phyloP scores from a whole-genome alignment of 371 early-diverging fungal genomes.

The Zychaea mexicana region DNA sequence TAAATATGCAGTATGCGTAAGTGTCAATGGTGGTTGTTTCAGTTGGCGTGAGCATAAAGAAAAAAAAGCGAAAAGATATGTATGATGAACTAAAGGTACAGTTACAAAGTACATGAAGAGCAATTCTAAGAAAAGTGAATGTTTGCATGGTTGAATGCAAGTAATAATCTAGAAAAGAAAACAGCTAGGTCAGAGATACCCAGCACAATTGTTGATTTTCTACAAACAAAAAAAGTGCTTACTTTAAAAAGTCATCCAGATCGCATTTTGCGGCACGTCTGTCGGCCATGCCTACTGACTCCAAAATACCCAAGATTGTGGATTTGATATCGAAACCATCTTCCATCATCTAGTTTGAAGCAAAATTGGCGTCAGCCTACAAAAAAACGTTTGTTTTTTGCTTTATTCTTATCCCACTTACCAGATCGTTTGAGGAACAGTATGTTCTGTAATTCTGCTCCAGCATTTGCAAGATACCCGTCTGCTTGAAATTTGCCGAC shows the following conservation, averaged over 20 bases:
- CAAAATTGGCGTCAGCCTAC: no score
- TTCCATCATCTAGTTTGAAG: constrained; percentile 87
- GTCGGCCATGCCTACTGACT: constrained; percentile 68
- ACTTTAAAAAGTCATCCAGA: constrained; percentile 88
- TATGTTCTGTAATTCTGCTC: constrained; percentile 95
- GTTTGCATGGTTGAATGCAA: constrained; percentile 73
- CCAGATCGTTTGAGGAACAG: constrained; percentile 76
- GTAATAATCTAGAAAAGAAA: constrained; percentile 54
- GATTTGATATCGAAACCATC: constrained; percentile 84
- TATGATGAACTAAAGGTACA: not conserved
- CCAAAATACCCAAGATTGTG: constrained; percentile 72
- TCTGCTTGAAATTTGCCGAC: constrained; percentile 90
- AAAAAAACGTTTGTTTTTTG: not conserved
- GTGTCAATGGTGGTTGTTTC: no score
- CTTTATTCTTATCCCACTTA: constrained; percentile 18
- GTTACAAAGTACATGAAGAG: not conserved
- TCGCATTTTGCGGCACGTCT: constrained; percentile 91
- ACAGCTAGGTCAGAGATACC: constrained; percentile 29
- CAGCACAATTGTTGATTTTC: constrained; percentile 6
- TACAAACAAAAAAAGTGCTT: constrained; percentile 15
- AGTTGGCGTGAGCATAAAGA: no score
- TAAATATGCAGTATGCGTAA: no score
- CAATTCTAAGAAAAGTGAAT: constrained; percentile 67
- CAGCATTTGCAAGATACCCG: constrained; percentile 82
- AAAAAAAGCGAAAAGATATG: not conserved